Conservation (phyloP, 352 stramenopile genomes). For the Globisporangium rhizosaccharum region DNA sequence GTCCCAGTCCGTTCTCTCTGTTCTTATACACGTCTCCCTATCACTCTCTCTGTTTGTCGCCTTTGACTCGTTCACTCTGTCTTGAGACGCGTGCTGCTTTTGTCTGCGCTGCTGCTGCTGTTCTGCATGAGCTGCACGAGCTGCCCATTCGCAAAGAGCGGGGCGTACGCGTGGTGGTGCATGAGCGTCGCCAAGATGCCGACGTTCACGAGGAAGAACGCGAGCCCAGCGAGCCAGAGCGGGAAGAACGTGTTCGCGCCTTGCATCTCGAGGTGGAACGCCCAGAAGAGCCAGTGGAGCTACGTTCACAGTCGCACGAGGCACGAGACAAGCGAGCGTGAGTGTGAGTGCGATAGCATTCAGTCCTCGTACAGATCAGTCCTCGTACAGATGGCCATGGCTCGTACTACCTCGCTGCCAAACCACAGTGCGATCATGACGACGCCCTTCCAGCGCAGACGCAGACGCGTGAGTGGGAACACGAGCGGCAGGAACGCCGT, state of each 20-base stretch:
- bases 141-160: conserved; percentile 44
- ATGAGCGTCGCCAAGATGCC: conserved; percentile 73
- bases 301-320: conserved; percentile 8
- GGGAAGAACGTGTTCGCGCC: conserved; percentile 85
- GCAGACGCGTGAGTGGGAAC: conserved; percentile 62
- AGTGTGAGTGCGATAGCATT: too few species aligned
- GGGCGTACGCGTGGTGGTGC: conserved; percentile 47
- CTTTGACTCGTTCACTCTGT: conserved; percentile 1
- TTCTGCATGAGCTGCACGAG: conserved; percentile 34
- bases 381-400: too few species aligned
- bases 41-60: neutral
- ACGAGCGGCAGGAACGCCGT: conserved; percentile 88
- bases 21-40: too few species aligned
- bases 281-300: conserved; percentile 88
- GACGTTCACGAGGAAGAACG: conserved; percentile 89
- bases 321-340: neutral
- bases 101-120: neutral
- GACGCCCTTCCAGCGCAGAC: conserved; percentile 57
- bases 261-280: conserved; percentile 88
- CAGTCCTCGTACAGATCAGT: too few species aligned
- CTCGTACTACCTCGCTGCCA: conserved; percentile 47
- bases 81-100: neutral
- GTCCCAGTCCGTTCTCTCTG: too few species aligned
- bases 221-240: conserved; percentile 82
- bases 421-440: conserved; percentile 71